These are phyloP conservation scores for Botryotinia narcissicola DNA, from an alignment of 2,329 filamentous ascomycete species.

Conservation along the genomic window DNA sequence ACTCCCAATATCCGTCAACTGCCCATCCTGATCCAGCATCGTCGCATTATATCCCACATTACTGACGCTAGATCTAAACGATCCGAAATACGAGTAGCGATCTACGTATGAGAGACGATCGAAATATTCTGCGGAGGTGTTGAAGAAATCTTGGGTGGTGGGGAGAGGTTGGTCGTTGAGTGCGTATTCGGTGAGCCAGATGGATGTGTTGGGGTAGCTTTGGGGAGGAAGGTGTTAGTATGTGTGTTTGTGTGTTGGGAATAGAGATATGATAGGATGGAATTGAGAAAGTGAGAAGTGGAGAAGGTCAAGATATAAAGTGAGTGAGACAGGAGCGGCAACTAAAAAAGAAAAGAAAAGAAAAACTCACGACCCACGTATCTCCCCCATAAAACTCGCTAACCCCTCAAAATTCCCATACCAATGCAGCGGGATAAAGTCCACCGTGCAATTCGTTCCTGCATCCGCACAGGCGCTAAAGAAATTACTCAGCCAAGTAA, in stretches of 20 bases:
- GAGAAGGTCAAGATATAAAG: background rate
- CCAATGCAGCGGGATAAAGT: constrained; percentile 65
- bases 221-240: constrained; percentile 12
- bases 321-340: background rate
- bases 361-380: constrained; percentile 33
- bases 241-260: background rate
- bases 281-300: background rate
- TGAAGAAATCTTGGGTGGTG: constrained; percentile 65
- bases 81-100: constrained; percentile 54
- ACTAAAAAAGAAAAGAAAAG: background rate
- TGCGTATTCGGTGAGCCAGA: constrained; percentile 82
- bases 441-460: constrained; percentile 55
- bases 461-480: constrained; percentile 58
- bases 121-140: constrained; percentile 63
- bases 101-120: constrained; percentile 61
- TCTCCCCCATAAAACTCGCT: constrained; percentile 40
- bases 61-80: constrained; percentile 66
- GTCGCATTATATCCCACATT: constrained; percentile 73
- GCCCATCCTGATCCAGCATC: constrained; percentile 65
- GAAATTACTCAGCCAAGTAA: constrained; percentile 67
- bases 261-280: background rate
- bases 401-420: constrained; percentile 55
- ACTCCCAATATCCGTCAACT: constrained; percentile 71
- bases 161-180: constrained; percentile 53
- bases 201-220: constrained; percentile 58